Conservation (phyloP, 352 stramenopile genomes). For the Phytophthora aleatoria region DNA sequence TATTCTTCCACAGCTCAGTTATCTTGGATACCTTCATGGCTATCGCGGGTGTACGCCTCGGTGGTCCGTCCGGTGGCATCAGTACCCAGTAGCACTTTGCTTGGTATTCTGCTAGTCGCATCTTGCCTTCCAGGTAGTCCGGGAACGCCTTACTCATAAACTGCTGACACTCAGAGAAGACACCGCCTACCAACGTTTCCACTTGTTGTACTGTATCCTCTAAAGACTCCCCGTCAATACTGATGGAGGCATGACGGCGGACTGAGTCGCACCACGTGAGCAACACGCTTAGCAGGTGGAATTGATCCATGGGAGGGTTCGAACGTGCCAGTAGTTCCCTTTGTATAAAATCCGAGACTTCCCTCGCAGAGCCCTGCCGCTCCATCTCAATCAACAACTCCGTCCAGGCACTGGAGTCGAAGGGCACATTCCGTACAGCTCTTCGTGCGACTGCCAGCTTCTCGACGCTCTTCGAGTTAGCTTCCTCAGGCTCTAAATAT, state of each 20-base stretch:
- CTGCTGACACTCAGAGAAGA: constrained; percentile 38
- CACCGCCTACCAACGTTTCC: constrained; percentile 27
- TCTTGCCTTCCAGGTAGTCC: constrained; percentile 33
- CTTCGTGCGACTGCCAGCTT: constrained; percentile 38
- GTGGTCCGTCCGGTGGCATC: constrained; percentile 14
- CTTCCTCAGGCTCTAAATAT: constrained; percentile 31
- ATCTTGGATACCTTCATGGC: constrained; percentile 31
- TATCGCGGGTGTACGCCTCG: constrained; percentile 1
- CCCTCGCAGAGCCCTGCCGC: not conserved
- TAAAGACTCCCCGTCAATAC: constrained; percentile 12
- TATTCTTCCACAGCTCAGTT: constrained; percentile 40
- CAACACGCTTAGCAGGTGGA: constrained; percentile 52
- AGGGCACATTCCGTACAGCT: constrained; percentile 69
- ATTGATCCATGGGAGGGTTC: constrained; percentile 56
- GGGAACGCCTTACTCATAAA: constrained; percentile 47
- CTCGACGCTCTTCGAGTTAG: not conserved
- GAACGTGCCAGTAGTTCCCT: constrained; percentile 38
- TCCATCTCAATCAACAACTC: constrained; percentile 66
- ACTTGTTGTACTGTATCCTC: constrained; percentile 21
- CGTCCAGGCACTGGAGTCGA: constrained; percentile 64
- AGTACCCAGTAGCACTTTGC: constrained; percentile 49
- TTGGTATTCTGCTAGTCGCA: constrained; percentile 53
- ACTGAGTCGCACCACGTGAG: constrained; percentile 52
- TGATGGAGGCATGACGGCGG: constrained; percentile 30
- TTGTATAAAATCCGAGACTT: constrained; percentile 36